Evolutionary conservation across 495 filamentous ascomycete species (phyloP), one percentile per base, ranked within the genome.

Genomic region (Aspergillus kassunensis): DNA sequence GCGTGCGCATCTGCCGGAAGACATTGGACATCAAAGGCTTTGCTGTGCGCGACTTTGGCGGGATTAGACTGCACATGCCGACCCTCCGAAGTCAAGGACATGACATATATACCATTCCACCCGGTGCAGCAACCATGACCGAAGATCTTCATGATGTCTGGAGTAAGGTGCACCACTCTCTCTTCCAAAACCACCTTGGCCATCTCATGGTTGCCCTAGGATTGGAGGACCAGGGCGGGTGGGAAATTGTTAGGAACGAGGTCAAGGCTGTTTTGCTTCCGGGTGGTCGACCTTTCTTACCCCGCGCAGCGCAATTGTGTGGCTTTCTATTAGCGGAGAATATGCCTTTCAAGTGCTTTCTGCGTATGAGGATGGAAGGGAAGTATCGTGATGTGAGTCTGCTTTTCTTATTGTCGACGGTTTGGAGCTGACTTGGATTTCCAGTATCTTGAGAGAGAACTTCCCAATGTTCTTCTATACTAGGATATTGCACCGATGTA

Each of bases 291-390:
- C 6, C 34, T 15, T 3, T 13, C 18, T n/a, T 3, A 15, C 13
- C 16, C n/a, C 34, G 16, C 18, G 47, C 42, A 12, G 45, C 30
- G 35, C 18, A 15, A 7, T 41, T 63, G 16, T 48, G 20, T 42
- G 47, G 46, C 10, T 63, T 39, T 39, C 53, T 57, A 10, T n/a
- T 40, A 5, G 45, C 55, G 29, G 49, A 58, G 9, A 60, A 48
- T 10, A 63, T 63, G 54, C 57, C 54, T 4, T 58, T 60, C 20
- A 57, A 57, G 34, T 60, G 60, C 29, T 63, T 60, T 27, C 40
- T 63, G 44, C 34, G 49, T 29, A 59, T 63, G 51, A 44, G 60
- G 19, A 56, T 60, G 51, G 45, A 53, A 16, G 47, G 57, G 10
- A 55, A 57, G 23, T 63, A 57, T 46, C 47, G 51, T 25, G 60